Percentiles rank a stretch among this genome's conserved stretches.
phyloP scores from a whole-genome alignment of 345 rosid species.

The Citrus reticulata region DNA sequence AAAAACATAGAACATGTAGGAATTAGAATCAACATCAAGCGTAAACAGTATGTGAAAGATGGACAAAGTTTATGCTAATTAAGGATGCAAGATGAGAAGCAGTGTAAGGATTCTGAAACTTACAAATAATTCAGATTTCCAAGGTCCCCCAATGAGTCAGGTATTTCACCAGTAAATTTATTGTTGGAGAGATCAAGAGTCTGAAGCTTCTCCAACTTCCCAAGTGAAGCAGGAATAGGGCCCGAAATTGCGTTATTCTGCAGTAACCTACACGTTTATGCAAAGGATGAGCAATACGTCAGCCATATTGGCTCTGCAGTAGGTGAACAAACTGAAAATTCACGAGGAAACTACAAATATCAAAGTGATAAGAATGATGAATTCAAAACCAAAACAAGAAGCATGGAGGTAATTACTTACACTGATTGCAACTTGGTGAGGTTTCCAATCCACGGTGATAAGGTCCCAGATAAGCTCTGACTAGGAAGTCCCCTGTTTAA shows the following conservation, averaged over 20 bases:
- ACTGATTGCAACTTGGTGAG: slow-evolving; percentile 80
- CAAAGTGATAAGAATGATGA: neutral
- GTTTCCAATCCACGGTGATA: slow-evolving; percentile 84
- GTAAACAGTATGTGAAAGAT: neutral
- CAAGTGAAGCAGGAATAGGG: slow-evolving; percentile 71
- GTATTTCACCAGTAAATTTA: slow-evolving; percentile 69
- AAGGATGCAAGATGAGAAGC: neutral
- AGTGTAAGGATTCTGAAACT: slow-evolving; percentile 19
- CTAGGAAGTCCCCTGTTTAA: slow-evolving; percentile 86
- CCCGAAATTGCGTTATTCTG: slow-evolving; percentile 93
- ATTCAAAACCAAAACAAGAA: neutral
- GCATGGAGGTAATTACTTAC: slow-evolving; percentile 41
- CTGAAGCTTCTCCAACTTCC: slow-evolving; percentile 80
- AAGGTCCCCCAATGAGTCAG: slow-evolving; percentile 72
- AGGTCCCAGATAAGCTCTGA: slow-evolving; percentile 89
- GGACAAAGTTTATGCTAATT: neutral
- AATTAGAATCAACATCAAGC: neutral
- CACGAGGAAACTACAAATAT: neutral
- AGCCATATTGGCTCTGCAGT: neutral
- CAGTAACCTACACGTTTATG: slow-evolving; percentile 59
- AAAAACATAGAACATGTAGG: slow-evolving; percentile 9
- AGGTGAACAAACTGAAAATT: neutral
- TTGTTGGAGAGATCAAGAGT: slow-evolving; percentile 97
- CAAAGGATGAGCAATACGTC: slow-evolving; percentile 1
- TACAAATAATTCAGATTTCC: slow-evolving; percentile 81